Conservation (phyloP, 2,329 filamentous ascomycete species). For the Lachnum nothofagi region DNA sequence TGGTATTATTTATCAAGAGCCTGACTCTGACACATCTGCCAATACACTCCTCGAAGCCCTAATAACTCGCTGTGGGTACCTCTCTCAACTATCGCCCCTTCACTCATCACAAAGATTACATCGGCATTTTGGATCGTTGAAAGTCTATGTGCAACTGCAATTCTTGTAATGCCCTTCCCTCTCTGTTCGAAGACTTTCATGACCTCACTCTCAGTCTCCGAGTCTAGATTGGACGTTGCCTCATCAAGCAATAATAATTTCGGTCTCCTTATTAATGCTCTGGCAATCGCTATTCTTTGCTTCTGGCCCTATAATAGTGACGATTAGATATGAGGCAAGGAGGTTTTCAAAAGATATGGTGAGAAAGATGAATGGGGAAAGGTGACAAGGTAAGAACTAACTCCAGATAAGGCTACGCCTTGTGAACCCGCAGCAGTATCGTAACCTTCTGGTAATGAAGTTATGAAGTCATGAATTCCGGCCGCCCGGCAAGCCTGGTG, state of each 20-base stretch:
- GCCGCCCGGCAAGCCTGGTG: conserved; percentile 59
- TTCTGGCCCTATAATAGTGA: too few relatives aligned
- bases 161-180: conserved; percentile 48
- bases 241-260: conserved; percentile 66
- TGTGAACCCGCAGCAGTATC: conserved; percentile 86
- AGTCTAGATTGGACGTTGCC: conserved; percentile 55
- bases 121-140: conserved; percentile 28
- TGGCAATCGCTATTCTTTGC: conserved; percentile 83
- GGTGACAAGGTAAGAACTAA: too few relatives aligned
- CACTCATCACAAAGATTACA: conserved; percentile 28
- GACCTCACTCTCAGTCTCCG: conserved; percentile 49
- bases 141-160: conserved; percentile 33
- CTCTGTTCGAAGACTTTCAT: conserved; percentile 63
- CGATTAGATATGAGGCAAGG: too few relatives aligned
- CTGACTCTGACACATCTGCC: too few relatives aligned
- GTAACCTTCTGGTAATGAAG: conserved; percentile 73
- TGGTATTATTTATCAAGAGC: too few relatives aligned
- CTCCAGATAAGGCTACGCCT: conserved; percentile 80
- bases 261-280: conserved; percentile 63
- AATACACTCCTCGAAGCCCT: conserved; percentile 19
- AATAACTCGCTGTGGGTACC: conserved; percentile 22
- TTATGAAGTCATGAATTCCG: conserved; percentile 87
- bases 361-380: too few relatives aligned
- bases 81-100: conserved; percentile 23
- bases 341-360: too few relatives aligned